phyloP scores from a whole-genome alignment of 805 yeast species.

The Monosporozyma yasuniensis region DNA sequence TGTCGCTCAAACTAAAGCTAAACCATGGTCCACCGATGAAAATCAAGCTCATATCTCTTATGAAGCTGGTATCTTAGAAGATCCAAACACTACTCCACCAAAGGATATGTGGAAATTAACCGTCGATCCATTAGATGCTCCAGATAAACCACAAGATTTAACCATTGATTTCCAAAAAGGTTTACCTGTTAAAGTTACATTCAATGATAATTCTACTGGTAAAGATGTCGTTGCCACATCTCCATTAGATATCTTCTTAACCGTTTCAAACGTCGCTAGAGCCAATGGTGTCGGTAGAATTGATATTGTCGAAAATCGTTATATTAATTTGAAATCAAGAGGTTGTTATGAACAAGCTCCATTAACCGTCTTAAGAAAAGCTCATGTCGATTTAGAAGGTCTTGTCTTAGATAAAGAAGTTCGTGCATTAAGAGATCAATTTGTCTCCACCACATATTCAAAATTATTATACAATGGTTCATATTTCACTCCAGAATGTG shows the following conservation, averaged over 20 bases:
- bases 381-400: constrained; percentile 96
- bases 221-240: constrained; percentile 63
- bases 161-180: constrained; percentile 78
- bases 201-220: constrained; percentile 49
- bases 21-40: constrained; percentile 99
- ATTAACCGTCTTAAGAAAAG: constrained; percentile 82
- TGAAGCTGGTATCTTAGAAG: constrained; percentile 98
- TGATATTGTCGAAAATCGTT: constrained; percentile 98
- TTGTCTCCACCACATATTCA: constrained; percentile 88
- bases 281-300: constrained; percentile 99
- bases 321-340: constrained; percentile 96
- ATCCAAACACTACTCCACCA: constrained; percentile 98
- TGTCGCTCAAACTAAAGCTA: constrained; percentile 94
- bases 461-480: constrained; percentile 91
- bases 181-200: constrained; percentile 71
- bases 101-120: constrained; percentile 99
- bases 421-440: constrained; percentile 90
- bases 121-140: constrained; percentile 92
- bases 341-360: constrained; percentile 99
- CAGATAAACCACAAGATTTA: constrained; percentile 85
- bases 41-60: constrained; percentile 97
- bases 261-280: constrained; percentile 93
- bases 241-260: constrained; percentile 84
- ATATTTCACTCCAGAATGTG: constrained; percentile 98
- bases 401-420: constrained; percentile 96